Evolutionary conservation across 1,284 basidiomycete genomes (phyloP).

Genomic region (Takashimella koratensis): DNA sequence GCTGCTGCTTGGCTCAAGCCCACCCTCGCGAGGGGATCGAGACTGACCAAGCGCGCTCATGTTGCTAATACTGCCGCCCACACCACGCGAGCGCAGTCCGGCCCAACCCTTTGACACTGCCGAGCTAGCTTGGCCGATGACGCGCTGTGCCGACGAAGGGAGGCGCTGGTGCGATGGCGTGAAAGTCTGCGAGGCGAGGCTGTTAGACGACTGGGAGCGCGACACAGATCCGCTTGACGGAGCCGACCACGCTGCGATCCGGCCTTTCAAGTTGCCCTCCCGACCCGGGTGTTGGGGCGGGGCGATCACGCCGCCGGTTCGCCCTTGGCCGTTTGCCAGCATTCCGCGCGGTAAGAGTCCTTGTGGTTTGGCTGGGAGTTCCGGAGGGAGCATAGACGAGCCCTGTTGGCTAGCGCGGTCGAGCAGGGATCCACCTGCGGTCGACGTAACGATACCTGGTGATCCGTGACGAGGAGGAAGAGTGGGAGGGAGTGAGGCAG

Average conservation of each 20-base stretch:
- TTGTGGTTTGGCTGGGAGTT: slow-evolving; percentile 12
- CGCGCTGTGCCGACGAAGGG: slow-evolving; percentile 34
- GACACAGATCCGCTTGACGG: slow-evolving; percentile 16
- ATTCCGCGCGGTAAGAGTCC: slow-evolving; percentile 23
- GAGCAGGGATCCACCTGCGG: slow-evolving; percentile 9
- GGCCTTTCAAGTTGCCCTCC: slow-evolving; percentile 32
- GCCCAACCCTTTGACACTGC: slow-evolving; percentile 44
- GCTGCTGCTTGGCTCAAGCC: slow-evolving; percentile 15
- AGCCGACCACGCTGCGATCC: slow-evolving; percentile 36
- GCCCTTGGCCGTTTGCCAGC: slow-evolving; percentile 24
- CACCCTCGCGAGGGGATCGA: slow-evolving; percentile 9
- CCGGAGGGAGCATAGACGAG: slow-evolving; percentile 16
- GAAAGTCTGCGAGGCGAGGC: slow-evolving; percentile 22
- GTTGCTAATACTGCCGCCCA: slow-evolving; percentile 38
- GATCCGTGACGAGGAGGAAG: slow-evolving; percentile 33
- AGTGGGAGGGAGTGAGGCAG: slow-evolving; percentile 27
- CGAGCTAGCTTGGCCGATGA: slow-evolving; percentile 38
- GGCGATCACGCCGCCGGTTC: slow-evolving; percentile 13
- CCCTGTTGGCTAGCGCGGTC: slow-evolving; percentile 10
- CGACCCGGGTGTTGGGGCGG: slow-evolving; percentile 29
- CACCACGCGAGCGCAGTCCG: slow-evolving; percentile 36
- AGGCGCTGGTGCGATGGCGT: slow-evolving; percentile 24
- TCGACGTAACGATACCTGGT: background rate
- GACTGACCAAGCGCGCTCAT: slow-evolving; percentile 13
- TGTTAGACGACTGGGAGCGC: slow-evolving; percentile 35